These are phyloP conservation scores for Ustilago tritici DNA, from an alignment of 1,284 basidiomycete genomes.

Conservation along the genomic window DNA sequence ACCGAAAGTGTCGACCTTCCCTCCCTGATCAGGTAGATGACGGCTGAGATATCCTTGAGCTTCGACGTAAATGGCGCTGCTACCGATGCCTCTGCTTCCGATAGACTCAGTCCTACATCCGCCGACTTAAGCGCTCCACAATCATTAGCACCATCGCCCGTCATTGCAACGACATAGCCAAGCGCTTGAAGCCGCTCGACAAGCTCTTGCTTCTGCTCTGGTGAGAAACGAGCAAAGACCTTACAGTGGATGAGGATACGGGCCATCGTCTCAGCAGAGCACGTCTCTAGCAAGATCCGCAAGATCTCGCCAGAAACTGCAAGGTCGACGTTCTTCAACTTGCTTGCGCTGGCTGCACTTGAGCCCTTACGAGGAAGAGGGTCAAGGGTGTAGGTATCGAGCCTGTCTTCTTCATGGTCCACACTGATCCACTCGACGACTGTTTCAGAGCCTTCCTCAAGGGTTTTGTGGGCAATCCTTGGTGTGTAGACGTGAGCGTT, in stretches of 20 bases:
- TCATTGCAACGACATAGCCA: conserved; percentile 42
- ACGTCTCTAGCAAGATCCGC: conserved; percentile 24
- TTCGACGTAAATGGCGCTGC: conserved; percentile 54
- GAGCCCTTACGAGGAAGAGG: conserved; percentile 4
- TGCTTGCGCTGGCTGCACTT: neutral
- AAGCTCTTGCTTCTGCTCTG: conserved; percentile 58
- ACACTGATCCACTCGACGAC: conserved; percentile 52
- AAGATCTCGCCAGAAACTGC: conserved; percentile 53
- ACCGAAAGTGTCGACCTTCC: conserved; percentile 43
- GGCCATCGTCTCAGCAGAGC: conserved; percentile 46
- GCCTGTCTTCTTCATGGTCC: conserved; percentile 18
- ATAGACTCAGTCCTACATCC: conserved; percentile 52
- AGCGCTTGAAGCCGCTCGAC: conserved; percentile 49
- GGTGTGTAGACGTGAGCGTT: conserved; percentile 37
- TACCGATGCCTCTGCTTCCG: conserved; percentile 53
- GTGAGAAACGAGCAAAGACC: conserved; percentile 54
- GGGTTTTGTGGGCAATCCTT: conserved; percentile 11
- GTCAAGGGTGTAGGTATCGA: conserved; percentile 51
- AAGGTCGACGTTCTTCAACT: conserved; percentile 41
- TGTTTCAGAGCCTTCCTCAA: neutral
- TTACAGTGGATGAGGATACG: conserved; percentile 42
- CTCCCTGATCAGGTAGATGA: conserved; percentile 45
- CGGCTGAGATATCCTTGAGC: conserved; percentile 38
- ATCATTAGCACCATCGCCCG: conserved; percentile 59
- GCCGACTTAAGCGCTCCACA: conserved; percentile 53